phyloP scores from a whole-genome alignment of 768 basidiomycete genomes.

The Podaxis sp. region DNA sequence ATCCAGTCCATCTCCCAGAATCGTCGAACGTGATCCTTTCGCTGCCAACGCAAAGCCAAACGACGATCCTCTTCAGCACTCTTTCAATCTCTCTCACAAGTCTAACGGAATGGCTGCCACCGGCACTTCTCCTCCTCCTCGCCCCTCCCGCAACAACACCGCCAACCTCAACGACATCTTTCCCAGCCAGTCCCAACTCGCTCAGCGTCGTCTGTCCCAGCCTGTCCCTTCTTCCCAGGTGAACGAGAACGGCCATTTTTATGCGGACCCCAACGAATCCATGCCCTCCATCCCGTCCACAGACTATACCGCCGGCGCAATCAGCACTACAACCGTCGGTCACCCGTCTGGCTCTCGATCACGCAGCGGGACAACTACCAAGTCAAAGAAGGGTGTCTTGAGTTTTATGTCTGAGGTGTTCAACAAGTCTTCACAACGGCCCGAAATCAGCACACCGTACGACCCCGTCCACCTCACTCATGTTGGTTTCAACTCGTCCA shows the following conservation, averaged over 20 bases:
- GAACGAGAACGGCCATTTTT: slow-evolving; percentile 39
- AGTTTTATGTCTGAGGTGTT: slow-evolving; percentile 72
- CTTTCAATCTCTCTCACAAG: slow-evolving; percentile 28
- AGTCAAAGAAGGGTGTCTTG: slow-evolving; percentile 68
- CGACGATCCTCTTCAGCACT: slow-evolving; percentile 23
- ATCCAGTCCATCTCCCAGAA: slow-evolving; percentile 32
- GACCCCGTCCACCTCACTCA: slow-evolving; percentile 99
- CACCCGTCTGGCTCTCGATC: slow-evolving; percentile 33
- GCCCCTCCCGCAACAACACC: slow-evolving; percentile 85
- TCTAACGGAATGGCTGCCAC: slow-evolving; percentile 36
- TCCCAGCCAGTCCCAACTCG: slow-evolving; percentile 38
- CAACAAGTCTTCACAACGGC: slow-evolving; percentile 64
- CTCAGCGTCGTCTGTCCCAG: slow-evolving; percentile 52
- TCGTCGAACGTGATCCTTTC: slow-evolving; percentile 60
- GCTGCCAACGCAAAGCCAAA: slow-evolving; percentile 38
- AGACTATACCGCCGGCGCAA: slow-evolving; percentile 25
- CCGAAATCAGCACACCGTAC: slow-evolving; percentile 96
- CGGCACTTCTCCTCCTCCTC: slow-evolving; percentile 60
- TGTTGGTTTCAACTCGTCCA: slow-evolving; percentile 98
- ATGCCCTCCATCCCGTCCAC: slow-evolving; percentile 34
- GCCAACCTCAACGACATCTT: slow-evolving; percentile 78
- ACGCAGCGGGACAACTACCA: slow-evolving; percentile 46
- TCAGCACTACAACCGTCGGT: slow-evolving; percentile 22
- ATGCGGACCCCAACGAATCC: slow-evolving; percentile 45
- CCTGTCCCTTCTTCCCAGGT: slow-evolving; percentile 34